Conservation (phyloP, 2,329 filamentous ascomycete genomes). For the Phialocephala subalpina region DNA sequence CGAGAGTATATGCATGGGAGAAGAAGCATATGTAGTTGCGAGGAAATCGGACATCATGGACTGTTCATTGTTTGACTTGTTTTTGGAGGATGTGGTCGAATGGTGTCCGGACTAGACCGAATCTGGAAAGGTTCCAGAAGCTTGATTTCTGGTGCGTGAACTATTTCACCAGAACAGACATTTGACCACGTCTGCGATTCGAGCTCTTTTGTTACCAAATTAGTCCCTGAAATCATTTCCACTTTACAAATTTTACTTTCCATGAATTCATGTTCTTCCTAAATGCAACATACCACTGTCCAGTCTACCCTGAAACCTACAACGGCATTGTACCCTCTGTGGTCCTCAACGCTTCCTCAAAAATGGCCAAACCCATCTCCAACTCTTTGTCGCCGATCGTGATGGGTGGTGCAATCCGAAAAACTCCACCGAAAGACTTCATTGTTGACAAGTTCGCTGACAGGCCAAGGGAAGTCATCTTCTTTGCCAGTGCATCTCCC, state of each 20-base stretch:
- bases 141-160: not conserved
- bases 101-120: not conserved
- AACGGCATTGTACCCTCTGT: slow-evolving; percentile 23
- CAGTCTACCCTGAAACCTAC: not conserved
- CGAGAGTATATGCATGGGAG: not conserved
- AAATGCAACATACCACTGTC: not conserved
- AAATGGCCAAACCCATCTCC: slow-evolving; percentile 58
- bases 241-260: too few species aligned
- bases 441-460: slow-evolving; percentile 65
- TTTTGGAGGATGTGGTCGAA: not conserved
- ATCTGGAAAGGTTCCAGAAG: not conserved
- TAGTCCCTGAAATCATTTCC: too few species aligned
- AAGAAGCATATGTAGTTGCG: too few species aligned
- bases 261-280: not conserved
- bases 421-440: slow-evolving; percentile 62
- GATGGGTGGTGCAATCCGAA: slow-evolving; percentile 67
- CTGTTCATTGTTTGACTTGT: not conserved
- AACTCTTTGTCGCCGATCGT: slow-evolving; percentile 61
- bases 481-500: slow-evolving; percentile 53
- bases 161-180: not conserved
- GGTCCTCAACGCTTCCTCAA: slow-evolving; percentile 61
- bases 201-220: too few species aligned
- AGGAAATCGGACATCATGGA: too few species aligned
- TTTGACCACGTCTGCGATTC: too few species aligned
- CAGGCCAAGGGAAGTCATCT: slow-evolving; percentile 59